These are phyloP conservation scores for Aspergillus tubingensis DNA, from an alignment of 2,329 filamentous ascomycete species.

Conservation along the genomic window DNA sequence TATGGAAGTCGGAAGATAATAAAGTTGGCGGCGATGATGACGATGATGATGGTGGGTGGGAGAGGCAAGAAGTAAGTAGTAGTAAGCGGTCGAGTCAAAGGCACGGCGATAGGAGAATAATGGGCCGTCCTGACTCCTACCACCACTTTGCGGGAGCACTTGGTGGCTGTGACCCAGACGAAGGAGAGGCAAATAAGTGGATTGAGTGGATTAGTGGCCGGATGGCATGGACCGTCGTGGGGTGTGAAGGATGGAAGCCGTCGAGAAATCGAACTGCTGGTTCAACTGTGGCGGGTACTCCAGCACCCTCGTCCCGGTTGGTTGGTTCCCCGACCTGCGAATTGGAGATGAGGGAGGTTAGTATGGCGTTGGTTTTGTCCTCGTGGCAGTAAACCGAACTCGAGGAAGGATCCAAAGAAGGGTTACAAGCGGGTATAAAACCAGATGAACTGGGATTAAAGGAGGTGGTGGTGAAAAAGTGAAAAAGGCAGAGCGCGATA, in stretches of 20 bases:
- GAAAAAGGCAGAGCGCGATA: not conserved
- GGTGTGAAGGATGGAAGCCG: not conserved
- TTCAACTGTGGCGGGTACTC: conserved; percentile 9
- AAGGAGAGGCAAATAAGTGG: not conserved
- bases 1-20: no score
- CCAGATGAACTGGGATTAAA: not conserved
- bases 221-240: conserved; percentile 4
- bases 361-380: not conserved
- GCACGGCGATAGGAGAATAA: not conserved
- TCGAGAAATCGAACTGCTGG: not conserved
- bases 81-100: not conserved
- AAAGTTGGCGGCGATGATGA: not conserved
- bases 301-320: conserved; percentile 2
- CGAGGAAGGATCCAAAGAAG: not conserved
- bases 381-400: no score
- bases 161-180: conserved; percentile 1
- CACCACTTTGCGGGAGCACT: not conserved
- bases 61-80: not conserved
- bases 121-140: not conserved
- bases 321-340: not conserved
- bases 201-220: not conserved
- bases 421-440: not conserved
- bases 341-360: not conserved
- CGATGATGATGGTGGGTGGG: not conserved
- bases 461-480: not conserved